A percentile compares a stretch with the other conserved stretches of the same genome.
These are phyloP conservation scores for Leucaena leucocephala DNA, from an alignment of 306 rosid species.

Conservation along the genomic window DNA sequence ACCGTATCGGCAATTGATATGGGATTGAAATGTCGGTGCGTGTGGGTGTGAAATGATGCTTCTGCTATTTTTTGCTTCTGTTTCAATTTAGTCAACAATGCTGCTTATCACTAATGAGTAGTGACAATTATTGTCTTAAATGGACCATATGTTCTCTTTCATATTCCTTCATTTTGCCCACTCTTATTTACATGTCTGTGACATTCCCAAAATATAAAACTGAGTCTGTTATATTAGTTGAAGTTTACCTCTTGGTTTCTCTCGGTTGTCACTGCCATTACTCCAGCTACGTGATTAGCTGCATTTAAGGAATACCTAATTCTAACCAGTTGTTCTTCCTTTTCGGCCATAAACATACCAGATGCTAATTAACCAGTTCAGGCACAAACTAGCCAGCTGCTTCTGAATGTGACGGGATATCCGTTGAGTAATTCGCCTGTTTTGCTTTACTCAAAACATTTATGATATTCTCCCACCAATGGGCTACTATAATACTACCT, in stretches of 20 bases:
- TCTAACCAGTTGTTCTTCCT: background rate
- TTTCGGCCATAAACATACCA: background rate
- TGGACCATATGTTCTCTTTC: slow-evolving; percentile 1
- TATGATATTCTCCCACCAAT: background rate
- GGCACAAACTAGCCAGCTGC: background rate
- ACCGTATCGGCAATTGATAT: slow-evolving; percentile 5
- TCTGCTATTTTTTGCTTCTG: slow-evolving; percentile 28
- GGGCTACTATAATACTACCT: background rate
- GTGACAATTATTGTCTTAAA: background rate
- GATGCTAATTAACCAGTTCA: background rate
- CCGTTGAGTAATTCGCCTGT: background rate
- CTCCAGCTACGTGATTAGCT: background rate
- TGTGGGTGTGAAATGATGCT: slow-evolving; percentile 26
- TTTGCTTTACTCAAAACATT: background rate
- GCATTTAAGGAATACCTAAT: background rate
- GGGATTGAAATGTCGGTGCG: slow-evolving; percentile 14
- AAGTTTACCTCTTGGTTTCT: too few relatives aligned
- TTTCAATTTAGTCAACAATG: slow-evolving; percentile 11
- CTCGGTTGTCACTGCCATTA: background rate
- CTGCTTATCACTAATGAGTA: slow-evolving; percentile 1
- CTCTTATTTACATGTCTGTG: background rate
- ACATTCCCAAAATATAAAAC: background rate
- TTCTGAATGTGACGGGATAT: slow-evolving; percentile 1
- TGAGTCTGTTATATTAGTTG: background rate
- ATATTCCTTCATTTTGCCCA: background rate